Conservation (phyloP, 1,284 basidiomycete species). For the Ceratobasidium sp. region DNA sequence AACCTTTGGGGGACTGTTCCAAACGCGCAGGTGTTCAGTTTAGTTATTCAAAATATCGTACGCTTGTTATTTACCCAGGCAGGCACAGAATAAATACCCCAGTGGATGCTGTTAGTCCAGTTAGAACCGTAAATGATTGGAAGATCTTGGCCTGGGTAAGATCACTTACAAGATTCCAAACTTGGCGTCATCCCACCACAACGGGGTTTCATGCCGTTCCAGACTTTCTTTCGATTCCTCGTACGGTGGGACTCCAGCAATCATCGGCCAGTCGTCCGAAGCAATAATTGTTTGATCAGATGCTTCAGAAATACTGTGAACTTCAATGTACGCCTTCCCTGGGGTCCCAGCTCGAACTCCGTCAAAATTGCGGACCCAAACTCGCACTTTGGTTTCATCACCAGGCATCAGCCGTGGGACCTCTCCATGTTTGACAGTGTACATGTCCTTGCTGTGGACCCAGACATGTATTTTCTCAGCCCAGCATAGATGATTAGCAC, state of each 20-base stretch:
- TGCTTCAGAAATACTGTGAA: background rate
- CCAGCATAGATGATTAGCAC: slow-evolving; percentile 45
- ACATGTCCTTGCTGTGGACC: slow-evolving; percentile 37
- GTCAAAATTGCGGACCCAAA: slow-evolving; percentile 30
- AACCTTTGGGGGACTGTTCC: slow-evolving; percentile 30
- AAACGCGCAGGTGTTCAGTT: slow-evolving; percentile 40
- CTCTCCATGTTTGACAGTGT: slow-evolving; percentile 51
- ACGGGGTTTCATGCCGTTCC: slow-evolving; percentile 57
- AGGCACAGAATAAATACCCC: slow-evolving; percentile 60
- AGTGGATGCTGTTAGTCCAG: slow-evolving; percentile 60
- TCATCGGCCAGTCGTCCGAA: slow-evolving; percentile 47
- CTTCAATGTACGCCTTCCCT: slow-evolving; percentile 1
- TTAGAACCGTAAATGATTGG: no score
- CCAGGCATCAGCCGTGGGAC: slow-evolving; percentile 54
- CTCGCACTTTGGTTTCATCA: slow-evolving; percentile 50
- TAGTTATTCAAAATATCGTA: background rate
- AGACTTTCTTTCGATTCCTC: slow-evolving; percentile 50
- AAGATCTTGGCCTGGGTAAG: background rate
- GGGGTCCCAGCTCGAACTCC: background rate
- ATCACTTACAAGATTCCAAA: slow-evolving; percentile 62
- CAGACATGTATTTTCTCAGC: slow-evolving; percentile 42
- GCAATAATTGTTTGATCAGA: background rate
- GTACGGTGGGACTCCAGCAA: slow-evolving; percentile 28
- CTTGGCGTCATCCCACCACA: slow-evolving; percentile 58
- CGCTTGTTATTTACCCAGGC: slow-evolving; percentile 44